Percentiles rank a stretch among this genome's conserved stretches.
Evolutionary conservation across 169 alveolate genomes (phyloP).

Genomic region (Eimeria tenella): DNA sequence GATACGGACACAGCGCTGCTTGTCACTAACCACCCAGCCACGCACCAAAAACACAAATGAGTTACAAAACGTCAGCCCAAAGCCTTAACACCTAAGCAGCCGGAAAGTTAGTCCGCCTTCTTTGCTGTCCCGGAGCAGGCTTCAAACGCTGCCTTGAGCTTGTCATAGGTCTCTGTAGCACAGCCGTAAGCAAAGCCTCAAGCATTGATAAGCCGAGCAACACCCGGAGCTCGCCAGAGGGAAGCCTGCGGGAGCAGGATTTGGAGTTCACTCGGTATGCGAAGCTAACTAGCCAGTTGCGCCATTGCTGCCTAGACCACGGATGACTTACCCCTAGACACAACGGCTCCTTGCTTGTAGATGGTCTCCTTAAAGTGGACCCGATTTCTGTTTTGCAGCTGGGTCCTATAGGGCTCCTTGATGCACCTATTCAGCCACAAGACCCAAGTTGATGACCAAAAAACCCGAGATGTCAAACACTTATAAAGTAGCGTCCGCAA

Average conservation of each 20-base stretch:
- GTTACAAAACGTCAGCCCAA: no score
- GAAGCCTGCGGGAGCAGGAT: no score
- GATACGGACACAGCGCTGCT: no score
- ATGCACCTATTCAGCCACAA: constrained; percentile 52
- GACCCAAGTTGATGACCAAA: no score
- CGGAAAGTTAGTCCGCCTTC: background rate
- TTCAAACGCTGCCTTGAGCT: constrained; percentile 75
- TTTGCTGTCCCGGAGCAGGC: constrained; percentile 59
- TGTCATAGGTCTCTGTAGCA: constrained; percentile 76
- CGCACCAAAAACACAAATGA: no score
- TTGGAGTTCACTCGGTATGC: no score
- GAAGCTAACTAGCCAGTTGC: background rate
- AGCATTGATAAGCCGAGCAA: no score
- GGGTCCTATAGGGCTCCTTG: constrained; percentile 78
- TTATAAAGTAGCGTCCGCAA: no score
- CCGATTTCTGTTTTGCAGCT: constrained; percentile 71
- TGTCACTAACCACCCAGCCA: no score
- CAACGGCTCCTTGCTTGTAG: constrained; percentile 72
- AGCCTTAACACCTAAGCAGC: no score
- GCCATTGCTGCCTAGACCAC: background rate
- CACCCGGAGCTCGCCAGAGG: no score
- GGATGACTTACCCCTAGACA: constrained; percentile 54
- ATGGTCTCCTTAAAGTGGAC: constrained; percentile 72
- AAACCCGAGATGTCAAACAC: no score
- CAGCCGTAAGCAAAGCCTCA: background rate